phyloP scores from a whole-genome alignment of 768 basidiomycete genomes.

The Daedaleopsis sinensis region DNA sequence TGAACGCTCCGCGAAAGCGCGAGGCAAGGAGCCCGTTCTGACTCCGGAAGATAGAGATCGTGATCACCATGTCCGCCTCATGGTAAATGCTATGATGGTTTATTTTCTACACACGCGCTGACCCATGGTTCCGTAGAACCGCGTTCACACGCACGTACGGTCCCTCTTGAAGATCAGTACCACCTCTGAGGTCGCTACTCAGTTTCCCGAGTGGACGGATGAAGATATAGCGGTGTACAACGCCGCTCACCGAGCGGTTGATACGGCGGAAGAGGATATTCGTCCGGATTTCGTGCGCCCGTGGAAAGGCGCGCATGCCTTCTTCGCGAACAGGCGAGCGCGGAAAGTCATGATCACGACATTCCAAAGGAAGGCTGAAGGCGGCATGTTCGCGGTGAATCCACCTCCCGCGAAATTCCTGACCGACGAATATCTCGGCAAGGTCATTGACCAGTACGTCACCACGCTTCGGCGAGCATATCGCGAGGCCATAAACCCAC shows the following conservation, averaged over 20 bases:
- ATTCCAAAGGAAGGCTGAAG: background rate
- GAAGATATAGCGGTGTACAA: background rate
- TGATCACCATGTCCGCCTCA: background rate
- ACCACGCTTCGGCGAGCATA: background rate
- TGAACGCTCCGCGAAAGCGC: background rate
- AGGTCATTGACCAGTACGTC: slow-evolving; percentile 2
- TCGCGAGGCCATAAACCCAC: background rate
- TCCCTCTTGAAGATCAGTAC: background rate
- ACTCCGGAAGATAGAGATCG: background rate
- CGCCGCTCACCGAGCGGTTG: background rate
- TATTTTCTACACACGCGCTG: background rate
- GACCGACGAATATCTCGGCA: background rate
- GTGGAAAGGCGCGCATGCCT: background rate
- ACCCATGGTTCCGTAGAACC: background rate
- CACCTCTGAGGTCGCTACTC: background rate
- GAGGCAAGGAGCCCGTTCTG: background rate
- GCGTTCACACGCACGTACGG: background rate
- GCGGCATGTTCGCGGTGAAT: background rate
- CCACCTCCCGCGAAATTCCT: background rate
- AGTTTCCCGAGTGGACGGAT: background rate
- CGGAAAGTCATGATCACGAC: background rate
- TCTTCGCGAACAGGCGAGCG: background rate
- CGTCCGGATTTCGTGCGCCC: background rate
- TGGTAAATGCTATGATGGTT: background rate
- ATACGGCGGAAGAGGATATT: background rate